These are phyloP conservation scores for Aureobasidium sp. DNA, from an alignment of 2,329 filamentous ascomycete species.

Conservation along the genomic window DNA sequence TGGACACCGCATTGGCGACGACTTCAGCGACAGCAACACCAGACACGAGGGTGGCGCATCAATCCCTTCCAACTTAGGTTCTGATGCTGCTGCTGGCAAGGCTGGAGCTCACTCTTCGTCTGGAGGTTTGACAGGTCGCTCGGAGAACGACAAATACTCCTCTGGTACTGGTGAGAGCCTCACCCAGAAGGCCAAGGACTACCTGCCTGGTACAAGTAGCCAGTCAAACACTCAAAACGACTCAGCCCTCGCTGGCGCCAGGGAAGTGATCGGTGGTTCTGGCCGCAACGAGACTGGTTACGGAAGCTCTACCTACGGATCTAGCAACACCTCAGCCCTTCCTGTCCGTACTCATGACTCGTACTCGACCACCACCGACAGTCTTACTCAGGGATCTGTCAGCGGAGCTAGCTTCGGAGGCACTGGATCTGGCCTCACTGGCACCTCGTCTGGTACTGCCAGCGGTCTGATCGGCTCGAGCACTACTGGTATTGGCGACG, in stretches of 20 bases:
- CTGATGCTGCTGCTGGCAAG: neutral
- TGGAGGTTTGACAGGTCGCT: neutral
- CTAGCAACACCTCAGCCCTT: neutral
- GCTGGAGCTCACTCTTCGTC: neutral
- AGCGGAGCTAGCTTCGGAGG: neutral
- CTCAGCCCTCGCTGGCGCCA: neutral
- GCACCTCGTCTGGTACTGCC: neutral
- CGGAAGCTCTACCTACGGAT: neutral
- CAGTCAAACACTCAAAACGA: neutral
- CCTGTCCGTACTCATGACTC: neutral
- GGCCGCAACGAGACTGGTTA: neutral
- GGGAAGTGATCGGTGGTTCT: neutral
- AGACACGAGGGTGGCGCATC: neutral
- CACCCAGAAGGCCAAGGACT: conserved; percentile 1
- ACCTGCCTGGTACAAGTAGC: neutral
- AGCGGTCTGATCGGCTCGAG: neutral
- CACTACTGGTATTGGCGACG: neutral
- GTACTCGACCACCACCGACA: neutral
- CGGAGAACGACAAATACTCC: neutral
- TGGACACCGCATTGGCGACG: conserved; percentile 3
- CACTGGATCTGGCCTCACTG: neutral
- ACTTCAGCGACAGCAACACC: conserved; percentile 8
- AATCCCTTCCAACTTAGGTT: neutral
- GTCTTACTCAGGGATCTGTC: neutral
- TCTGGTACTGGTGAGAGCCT: conserved; percentile 3